Conservation (phyloP, 2,329 filamentous ascomycete genomes). For the Acrodontium crateriforme region DNA sequence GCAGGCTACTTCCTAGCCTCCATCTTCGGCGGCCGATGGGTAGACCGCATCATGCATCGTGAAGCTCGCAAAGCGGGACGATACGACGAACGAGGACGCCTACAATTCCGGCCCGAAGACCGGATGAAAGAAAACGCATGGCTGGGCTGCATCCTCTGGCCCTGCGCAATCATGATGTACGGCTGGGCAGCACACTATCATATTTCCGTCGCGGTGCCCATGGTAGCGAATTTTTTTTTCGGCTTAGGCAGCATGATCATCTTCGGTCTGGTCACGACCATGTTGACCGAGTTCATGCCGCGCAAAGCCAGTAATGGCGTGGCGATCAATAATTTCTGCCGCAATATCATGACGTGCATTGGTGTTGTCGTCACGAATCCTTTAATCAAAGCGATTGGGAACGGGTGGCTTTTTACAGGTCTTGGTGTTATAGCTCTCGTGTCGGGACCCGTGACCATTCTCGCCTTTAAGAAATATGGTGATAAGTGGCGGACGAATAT, state of each 20-base stretch:
- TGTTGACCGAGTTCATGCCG: slow-evolving; percentile 76
- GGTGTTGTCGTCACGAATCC: slow-evolving; percentile 58
- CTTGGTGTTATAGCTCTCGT: slow-evolving; percentile 17
- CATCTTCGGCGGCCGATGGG: slow-evolving; percentile 60
- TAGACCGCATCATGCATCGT: slow-evolving; percentile 66
- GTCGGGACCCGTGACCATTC: slow-evolving; percentile 16
- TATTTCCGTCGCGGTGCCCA: slow-evolving; percentile 25
- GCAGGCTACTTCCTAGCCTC: slow-evolving; percentile 59
- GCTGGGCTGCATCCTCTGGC: slow-evolving; percentile 58
- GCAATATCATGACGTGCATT: slow-evolving; percentile 65
- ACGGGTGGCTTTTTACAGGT: slow-evolving; percentile 63
- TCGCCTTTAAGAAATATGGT: slow-evolving; percentile 22
- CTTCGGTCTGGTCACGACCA: slow-evolving; percentile 59
- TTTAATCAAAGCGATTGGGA: slow-evolving; percentile 55
- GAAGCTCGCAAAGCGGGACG: slow-evolving; percentile 56
- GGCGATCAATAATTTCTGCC: slow-evolving; percentile 67
- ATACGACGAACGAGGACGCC: slow-evolving; percentile 51
- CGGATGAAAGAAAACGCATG: slow-evolving; percentile 72
- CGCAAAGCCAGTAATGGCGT: slow-evolving; percentile 56
- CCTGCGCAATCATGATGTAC: slow-evolving; percentile 57
- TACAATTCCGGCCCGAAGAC: slow-evolving; percentile 63
- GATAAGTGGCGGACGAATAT: slow-evolving; percentile 19
- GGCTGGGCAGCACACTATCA: slow-evolving; percentile 58
- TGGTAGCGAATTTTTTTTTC: slow-evolving; percentile 38
- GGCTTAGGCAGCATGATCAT: slow-evolving; percentile 68